A percentile compares a stretch with the other conserved stretches of the same genome.
phyloP scores from a whole-genome alignment of 2,329 filamentous ascomycete species.

The Cercospora nicotianae region DNA sequence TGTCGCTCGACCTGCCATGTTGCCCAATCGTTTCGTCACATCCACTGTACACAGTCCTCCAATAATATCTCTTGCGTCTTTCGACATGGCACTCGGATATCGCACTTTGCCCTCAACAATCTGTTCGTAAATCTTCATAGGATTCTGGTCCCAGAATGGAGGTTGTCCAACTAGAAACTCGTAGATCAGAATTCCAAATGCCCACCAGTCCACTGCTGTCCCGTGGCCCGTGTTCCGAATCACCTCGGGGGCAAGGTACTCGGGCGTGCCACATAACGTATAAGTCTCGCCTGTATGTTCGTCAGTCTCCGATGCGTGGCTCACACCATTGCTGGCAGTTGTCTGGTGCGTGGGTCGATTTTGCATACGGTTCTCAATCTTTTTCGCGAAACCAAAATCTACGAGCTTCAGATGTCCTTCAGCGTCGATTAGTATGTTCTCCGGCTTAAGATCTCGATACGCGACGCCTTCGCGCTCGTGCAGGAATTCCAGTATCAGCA shows the following conservation, averaged over 20 bases:
- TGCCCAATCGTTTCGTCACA: slow-evolving; percentile 73
- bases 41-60: slow-evolving; percentile 75
- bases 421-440: slow-evolving; percentile 76
- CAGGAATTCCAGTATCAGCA: slow-evolving; percentile 75
- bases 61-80: slow-evolving; percentile 72
- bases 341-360: not conserved
- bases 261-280: slow-evolving; percentile 78
- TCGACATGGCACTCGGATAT: slow-evolving; percentile 68
- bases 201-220: slow-evolving; percentile 83
- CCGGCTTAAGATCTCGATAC: slow-evolving; percentile 79
- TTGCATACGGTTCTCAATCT: slow-evolving; percentile 61
- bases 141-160: slow-evolving; percentile 83
- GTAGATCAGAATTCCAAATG: slow-evolving; percentile 78
- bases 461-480: slow-evolving; percentile 79
- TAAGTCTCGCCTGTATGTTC: slow-evolving; percentile 65
- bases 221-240: slow-evolving; percentile 77
- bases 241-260: slow-evolving; percentile 81
- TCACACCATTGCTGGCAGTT: not conserved
- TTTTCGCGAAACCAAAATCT: slow-evolving; percentile 83
- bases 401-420: slow-evolving; percentile 80
- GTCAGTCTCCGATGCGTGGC: slow-evolving; percentile 20
- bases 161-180: slow-evolving; percentile 84
- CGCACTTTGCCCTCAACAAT: slow-evolving; percentile 76
- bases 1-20: slow-evolving; percentile 71
- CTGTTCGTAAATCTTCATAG: slow-evolving; percentile 81